Conservation (phyloP, 2,329 filamentous ascomycete species). For the Ciborinia camelliae region DNA sequence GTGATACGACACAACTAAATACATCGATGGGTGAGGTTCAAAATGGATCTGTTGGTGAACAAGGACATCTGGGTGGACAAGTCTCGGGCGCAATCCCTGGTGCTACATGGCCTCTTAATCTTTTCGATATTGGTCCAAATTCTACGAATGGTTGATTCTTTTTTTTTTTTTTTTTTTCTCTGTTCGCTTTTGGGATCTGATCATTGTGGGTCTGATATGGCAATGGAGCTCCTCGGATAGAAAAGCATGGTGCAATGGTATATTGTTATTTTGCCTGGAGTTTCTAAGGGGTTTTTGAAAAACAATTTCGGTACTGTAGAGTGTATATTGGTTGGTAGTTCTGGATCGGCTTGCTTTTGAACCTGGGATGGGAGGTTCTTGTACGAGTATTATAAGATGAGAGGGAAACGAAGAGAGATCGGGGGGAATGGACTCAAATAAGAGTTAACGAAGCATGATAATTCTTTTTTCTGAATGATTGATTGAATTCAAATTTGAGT, state of each 20-base stretch:
- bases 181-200: neutral
- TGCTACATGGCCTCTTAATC: slow-evolving; percentile 30
- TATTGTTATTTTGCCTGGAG: neutral
- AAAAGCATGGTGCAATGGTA: slow-evolving; percentile 3
- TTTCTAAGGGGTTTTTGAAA: neutral
- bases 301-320: too few species aligned
- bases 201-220: slow-evolving; percentile 12
- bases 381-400: neutral
- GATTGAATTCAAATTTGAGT: too few species aligned
- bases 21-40: slow-evolving; percentile 8
- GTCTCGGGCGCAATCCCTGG: slow-evolving; percentile 3
- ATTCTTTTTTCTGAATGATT: too few species aligned
- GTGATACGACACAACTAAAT: slow-evolving; percentile 16
- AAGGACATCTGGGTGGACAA: slow-evolving; percentile 14
- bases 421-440: neutral
- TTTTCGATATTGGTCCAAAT: slow-evolving; percentile 27
- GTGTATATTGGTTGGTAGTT: neutral
- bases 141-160: neutral
- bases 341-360: neutral
- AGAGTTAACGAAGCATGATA: too few species aligned
- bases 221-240: neutral
- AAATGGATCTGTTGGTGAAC: slow-evolving; percentile 1
- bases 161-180: neutral
- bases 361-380: neutral
- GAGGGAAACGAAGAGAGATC: neutral